A percentile compares a stretch with the other conserved stretches of the same genome.
Evolutionary conservation across 495 filamentous ascomycete species (phyloP).

Genomic region (Tuber aestivum): DNA sequence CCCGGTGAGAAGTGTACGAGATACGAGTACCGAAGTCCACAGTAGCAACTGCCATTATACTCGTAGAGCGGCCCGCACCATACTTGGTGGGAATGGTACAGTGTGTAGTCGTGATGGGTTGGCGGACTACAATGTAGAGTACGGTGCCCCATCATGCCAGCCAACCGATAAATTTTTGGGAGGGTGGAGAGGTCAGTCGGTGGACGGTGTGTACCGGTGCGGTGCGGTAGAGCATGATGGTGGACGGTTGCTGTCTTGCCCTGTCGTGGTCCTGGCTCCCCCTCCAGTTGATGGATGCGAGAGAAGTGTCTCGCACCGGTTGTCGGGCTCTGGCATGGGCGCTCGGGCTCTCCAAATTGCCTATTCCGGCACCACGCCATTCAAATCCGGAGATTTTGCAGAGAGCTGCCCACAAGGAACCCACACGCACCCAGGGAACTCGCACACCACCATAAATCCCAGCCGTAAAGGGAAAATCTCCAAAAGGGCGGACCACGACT

Average conservation of each 20-base stretch:
- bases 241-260: background rate
- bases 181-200: too few relatives aligned
- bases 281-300: background rate
- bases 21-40: too few relatives aligned
- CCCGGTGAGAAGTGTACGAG: background rate
- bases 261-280: too few relatives aligned
- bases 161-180: too few relatives aligned
- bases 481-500: background rate
- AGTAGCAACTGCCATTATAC: too few relatives aligned
- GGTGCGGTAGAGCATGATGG: too few relatives aligned
- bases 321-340: background rate
- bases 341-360: background rate
- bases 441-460: background rate
- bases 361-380: background rate
- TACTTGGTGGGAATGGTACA: background rate
- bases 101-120: background rate
- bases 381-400: background rate
- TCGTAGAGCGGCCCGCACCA: background rate
- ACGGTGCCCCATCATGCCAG: too few relatives aligned
- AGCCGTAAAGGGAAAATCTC: background rate
- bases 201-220: too few relatives aligned
- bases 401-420: background rate
- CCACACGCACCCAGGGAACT: background rate
- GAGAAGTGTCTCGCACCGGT: constrained; percentile 1
- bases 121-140: too few relatives aligned